Percentiles rank a stretch among this genome's conserved stretches.
These are phyloP conservation scores for Chrysoporthe deuterocubensis DNA, from an alignment of 2,329 filamentous ascomycete genomes.

Conservation along the genomic window DNA sequence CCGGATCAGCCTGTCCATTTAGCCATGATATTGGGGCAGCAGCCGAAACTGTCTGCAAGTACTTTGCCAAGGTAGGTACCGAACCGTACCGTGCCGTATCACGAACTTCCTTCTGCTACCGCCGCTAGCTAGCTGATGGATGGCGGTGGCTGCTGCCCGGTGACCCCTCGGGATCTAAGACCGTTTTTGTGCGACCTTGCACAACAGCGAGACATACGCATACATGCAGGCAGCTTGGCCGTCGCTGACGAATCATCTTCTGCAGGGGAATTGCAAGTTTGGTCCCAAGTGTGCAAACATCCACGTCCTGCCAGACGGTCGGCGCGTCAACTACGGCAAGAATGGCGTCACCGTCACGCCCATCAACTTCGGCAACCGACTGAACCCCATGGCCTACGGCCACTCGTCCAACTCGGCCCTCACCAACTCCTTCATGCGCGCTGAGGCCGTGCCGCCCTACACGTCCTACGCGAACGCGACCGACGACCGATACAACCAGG, in stretches of 20 bases:
- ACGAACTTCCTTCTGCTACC: neutral
- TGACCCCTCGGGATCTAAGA: neutral
- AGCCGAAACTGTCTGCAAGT: slow-evolving; percentile 93
- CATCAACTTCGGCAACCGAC: slow-evolving; percentile 67
- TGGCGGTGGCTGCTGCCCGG: neutral
- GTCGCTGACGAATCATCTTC: neutral
- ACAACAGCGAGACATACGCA: slow-evolving; percentile 13
- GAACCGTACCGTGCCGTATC: neutral
- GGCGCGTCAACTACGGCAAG: slow-evolving; percentile 82
- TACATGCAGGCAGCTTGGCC: neutral
- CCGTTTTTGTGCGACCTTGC: slow-evolving; percentile 24
- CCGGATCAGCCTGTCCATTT: slow-evolving; percentile 93
- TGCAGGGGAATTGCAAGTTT: slow-evolving; percentile 96
- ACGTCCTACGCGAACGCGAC: slow-evolving; percentile 53
- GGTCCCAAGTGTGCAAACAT: slow-evolving; percentile 97
- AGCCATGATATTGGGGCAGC: slow-evolving; percentile 88
- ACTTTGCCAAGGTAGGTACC: slow-evolving; percentile 85
- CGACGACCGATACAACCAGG: slow-evolving; percentile 46
- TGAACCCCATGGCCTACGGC: slow-evolving; percentile 66
- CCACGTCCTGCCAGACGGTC: slow-evolving; percentile 91
- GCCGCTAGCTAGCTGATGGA: neutral
- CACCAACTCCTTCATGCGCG: slow-evolving; percentile 74
- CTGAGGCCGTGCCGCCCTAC: slow-evolving; percentile 54
- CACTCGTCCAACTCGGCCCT: slow-evolving; percentile 71
- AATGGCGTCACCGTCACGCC: slow-evolving; percentile 67